Conservation (phyloP, 768 basidiomycete species). For the Calocybe cyanea region DNA sequence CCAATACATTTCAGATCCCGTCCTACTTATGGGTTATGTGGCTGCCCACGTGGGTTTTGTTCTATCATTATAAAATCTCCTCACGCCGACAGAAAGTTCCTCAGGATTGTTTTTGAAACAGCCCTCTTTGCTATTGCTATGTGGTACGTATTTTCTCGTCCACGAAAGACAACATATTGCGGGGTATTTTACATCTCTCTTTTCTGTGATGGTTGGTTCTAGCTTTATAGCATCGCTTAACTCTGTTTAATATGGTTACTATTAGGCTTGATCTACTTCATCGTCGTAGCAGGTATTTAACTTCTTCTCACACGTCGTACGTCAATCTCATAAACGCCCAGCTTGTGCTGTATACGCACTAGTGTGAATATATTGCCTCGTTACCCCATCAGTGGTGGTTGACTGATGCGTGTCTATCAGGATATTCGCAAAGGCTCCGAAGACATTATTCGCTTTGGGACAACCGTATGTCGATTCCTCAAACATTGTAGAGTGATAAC, state of each 20-base stretch:
- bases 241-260: background rate
- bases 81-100: background rate
- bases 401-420: conserved; percentile 2
- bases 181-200: conserved; percentile 7
- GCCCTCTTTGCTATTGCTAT: conserved; percentile 5
- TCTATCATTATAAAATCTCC: background rate
- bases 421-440: conserved; percentile 3
- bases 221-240: background rate
- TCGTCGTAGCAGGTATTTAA: conserved; percentile 6
- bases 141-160: background rate
- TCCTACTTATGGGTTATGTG: conserved; percentile 9
- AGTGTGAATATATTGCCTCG: background rate
- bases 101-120: conserved; percentile 10
- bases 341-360: conserved; percentile 7
- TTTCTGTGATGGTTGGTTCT: conserved; percentile 10
- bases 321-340: background rate
- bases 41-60: conserved; percentile 12
- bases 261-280: conserved; percentile 9
- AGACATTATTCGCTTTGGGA: conserved; percentile 2
- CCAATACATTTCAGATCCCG: conserved; percentile 2
- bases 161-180: background rate
- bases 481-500: background rate
- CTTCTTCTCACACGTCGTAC: background rate
- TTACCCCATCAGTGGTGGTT: background rate
- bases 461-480: conserved; percentile 8